Base-by-base conservation (phyloP, 805 yeast species). In the Suhomyces kilbournensis region DNA sequence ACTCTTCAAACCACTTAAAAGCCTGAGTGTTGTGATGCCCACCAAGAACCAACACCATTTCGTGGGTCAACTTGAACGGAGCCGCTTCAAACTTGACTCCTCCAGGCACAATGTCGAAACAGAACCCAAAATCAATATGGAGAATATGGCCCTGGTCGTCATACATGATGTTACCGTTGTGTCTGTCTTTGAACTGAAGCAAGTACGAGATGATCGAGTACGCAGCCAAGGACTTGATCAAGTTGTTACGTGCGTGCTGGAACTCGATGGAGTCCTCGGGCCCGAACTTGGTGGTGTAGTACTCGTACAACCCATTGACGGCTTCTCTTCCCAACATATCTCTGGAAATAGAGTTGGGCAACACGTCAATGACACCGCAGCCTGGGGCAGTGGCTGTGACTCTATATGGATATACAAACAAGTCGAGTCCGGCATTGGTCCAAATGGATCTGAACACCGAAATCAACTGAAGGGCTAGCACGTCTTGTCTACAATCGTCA, bases 331-430 rank as follows among this genome's bases (percentile, higher is more conserved):
- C 99, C 49, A 94, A 79, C 98, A 94, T 93, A 71, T 94, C 99
- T 72, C 99, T 84, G 43, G 97, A 90, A 25, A 90, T 86, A 5
- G 97, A 87, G 66, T 93, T 89, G 32, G 99, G 99, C 58, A 94
- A 78, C 30, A 96, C 99, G 67, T 96, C 99, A 73, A 94, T 94
- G 44, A 94, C 96, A 70, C 99, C 99, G 75, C 98, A 92, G 0
- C 99, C 99, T 1, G 99, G 98, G 2, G 97, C 97, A 8, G 99
- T 94, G 1, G 99, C 99, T 0, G 97, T 92, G 23, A 94, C 99
- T 58, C 97, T 76, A 70, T 94, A 82, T 1, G 99, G 99, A 72
- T 83, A 96, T 23, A 94, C 96, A 69, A 78, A 94, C 43, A 93
- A 80, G 67, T 94, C 98, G 56, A 94, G 76, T 1, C 98, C 98